These are phyloP conservation scores for Piper betle DNA, from an alignment of 164 flowering plant genomes.

Conservation along the genomic window DNA sequence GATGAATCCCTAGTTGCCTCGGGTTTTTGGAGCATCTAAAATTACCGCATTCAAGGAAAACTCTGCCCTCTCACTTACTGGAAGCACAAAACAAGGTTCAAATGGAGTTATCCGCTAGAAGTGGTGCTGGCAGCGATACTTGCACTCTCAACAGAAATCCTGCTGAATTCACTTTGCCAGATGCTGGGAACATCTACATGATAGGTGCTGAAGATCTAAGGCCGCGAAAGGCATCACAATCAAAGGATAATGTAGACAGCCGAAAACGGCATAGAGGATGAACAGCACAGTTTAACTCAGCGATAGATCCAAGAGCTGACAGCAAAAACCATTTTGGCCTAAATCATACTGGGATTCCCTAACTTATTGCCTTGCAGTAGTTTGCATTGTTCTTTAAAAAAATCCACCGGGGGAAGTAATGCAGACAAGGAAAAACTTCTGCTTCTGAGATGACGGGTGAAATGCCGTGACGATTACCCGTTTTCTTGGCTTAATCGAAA, in stretches of 20 bases:
- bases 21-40: background rate
- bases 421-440: background rate
- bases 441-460: background rate
- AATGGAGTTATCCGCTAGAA: slow-evolving; percentile 10
- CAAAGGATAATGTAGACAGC: slow-evolving; percentile 9
- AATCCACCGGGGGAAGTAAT: background rate
- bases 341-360: background rate
- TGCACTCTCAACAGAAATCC: slow-evolving; percentile 69
- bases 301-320: background rate
- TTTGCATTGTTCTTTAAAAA: background rate
- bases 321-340: too few species aligned
- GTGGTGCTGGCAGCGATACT: slow-evolving; percentile 9
- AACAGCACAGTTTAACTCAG: too few species aligned
- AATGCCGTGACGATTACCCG: too few species aligned
- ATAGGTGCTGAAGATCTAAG: slow-evolving; percentile 31
- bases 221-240: slow-evolving; percentile 8
- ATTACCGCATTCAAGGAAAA: background rate
- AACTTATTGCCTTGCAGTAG: background rate
- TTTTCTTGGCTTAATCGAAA: too few species aligned
- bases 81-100: slow-evolving; percentile 7
- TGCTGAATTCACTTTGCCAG: slow-evolving; percentile 64
- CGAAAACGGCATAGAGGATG: background rate
- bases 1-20: slow-evolving; percentile 9
- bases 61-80: background rate
- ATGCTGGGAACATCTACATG: slow-evolving; percentile 41